A percentile compares a stretch with the other conserved stretches of the same genome.
These are phyloP conservation scores for Cutaneotrichosporon mucoides DNA, from an alignment of 1,284 basidiomycete species.

Conservation along the genomic window DNA sequence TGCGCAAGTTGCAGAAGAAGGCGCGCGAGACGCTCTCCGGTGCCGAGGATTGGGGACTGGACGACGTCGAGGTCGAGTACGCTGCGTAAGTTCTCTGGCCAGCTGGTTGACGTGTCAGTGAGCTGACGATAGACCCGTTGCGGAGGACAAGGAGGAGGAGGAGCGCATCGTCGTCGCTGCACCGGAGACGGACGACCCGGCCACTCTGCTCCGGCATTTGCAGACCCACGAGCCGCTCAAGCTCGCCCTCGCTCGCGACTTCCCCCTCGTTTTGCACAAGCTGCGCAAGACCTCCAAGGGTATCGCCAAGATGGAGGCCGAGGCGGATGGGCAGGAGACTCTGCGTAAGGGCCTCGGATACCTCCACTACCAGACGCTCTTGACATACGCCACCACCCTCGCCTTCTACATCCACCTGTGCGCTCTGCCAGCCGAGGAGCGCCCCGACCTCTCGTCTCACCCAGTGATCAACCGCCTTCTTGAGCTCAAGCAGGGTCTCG, in stretches of 20 bases:
- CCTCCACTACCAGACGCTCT: conserved; percentile 61
- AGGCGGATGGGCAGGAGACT: conserved; percentile 33
- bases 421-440: conserved; percentile 58
- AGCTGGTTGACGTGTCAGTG: too few relatives aligned
- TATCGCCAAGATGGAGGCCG: conserved; percentile 39
- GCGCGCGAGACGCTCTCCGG: conserved; percentile 67
- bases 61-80: conserved; percentile 56
- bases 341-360: conserved; percentile 49
- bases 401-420: conserved; percentile 91
- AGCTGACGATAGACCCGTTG: conserved; percentile 2
- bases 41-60: conserved; percentile 75
- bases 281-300: conserved; percentile 45
- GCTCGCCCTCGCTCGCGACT: conserved; percentile 55
- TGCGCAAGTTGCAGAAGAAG: conserved; percentile 71
- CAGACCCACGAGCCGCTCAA: conserved; percentile 76
- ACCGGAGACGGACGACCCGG: conserved; percentile 40
- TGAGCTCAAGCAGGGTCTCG: conserved; percentile 76
- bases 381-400: conserved; percentile 85
- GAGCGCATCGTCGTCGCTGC: conserved; percentile 15
- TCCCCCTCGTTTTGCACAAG: conserved; percentile 51
- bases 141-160: conserved; percentile 9
- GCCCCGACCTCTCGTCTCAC: conserved; percentile 66
- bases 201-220: conserved; percentile 65
- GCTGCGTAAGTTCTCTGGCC: conserved; percentile 14
- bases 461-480: conserved; percentile 78